Evolutionary conservation across 495 filamentous ascomycete genomes (phyloP).

Genomic region (Penicillium cataractarum): DNA sequence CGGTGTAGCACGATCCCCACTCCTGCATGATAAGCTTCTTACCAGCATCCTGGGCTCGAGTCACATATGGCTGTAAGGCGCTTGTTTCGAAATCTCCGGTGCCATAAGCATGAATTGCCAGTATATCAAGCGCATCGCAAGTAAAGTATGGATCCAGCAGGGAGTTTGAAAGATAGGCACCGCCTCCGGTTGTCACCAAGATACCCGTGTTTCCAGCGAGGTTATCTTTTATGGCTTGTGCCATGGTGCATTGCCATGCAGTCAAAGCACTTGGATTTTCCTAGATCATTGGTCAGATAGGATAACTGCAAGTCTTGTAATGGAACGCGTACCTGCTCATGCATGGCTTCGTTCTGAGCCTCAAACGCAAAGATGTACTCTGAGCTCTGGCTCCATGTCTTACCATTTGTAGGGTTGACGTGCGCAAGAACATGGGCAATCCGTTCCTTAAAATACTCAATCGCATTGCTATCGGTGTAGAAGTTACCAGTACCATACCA

Average conservation of each 20-base stretch:
- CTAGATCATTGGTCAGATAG: neutral
- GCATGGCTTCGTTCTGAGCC: conserved; percentile 11
- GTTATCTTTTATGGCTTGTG: neutral
- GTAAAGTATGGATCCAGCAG: neutral
- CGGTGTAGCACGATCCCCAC: conserved; percentile 29
- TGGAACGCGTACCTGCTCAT: conserved; percentile 4
- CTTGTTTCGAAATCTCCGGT: conserved; percentile 16
- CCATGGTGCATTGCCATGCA: conserved; percentile 4
- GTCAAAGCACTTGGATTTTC: conserved; percentile 3
- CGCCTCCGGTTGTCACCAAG: conserved; percentile 1
- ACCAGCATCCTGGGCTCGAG: conserved; percentile 18
- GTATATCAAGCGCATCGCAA: neutral
- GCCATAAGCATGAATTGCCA: neutral
- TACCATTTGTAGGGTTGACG: neutral
- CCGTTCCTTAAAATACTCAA: conserved; percentile 7
- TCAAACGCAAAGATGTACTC: conserved; percentile 12
- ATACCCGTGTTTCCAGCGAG: neutral
- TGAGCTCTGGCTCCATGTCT: conserved; percentile 8
- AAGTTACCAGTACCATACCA: conserved; percentile 31
- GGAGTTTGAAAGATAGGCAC: neutral
- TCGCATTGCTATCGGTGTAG: conserved; percentile 6
- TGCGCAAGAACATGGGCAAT: conserved; percentile 3
- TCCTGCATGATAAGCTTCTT: conserved; percentile 34
- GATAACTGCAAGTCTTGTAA: neutral
- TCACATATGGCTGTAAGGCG: conserved; percentile 21